These are phyloP conservation scores for Tarenaya hassleriana DNA, from an alignment of 345 rosid genomes.

Conservation along the genomic window DNA sequence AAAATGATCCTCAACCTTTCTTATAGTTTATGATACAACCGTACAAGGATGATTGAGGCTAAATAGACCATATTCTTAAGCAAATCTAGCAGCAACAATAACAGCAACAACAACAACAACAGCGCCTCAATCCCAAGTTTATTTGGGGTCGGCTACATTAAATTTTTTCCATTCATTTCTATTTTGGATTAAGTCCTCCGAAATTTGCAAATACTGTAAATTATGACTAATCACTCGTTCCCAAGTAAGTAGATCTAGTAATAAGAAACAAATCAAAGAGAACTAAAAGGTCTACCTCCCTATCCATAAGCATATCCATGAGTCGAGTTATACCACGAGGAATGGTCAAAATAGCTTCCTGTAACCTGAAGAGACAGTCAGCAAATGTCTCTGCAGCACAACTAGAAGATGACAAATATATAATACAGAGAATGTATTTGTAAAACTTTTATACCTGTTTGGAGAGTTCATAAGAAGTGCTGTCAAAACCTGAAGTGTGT, in stretches of 20 bases:
- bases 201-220: no score
- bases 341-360: constrained; percentile 94
- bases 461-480: constrained; percentile 89
- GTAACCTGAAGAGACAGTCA: constrained; percentile 74
- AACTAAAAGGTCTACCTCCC: constrained; percentile 54
- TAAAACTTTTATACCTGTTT: constrained; percentile 53
- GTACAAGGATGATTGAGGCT: constrained; percentile 5
- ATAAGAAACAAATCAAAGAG: constrained; percentile 5
- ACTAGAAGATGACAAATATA: constrained; percentile 12
- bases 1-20: background rate
- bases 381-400: constrained; percentile 29
- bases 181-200: no score
- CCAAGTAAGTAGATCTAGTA: no score
- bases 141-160: no score
- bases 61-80: constrained; percentile 4
- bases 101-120: no score
- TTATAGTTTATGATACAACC: constrained; percentile 15
- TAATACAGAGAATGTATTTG: constrained; percentile 3
- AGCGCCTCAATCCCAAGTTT: no score
- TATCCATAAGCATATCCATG: constrained; percentile 99
- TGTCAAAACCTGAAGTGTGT: constrained; percentile 90
- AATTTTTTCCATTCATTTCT: no score
- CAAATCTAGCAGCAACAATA: constrained; percentile 6
- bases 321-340: constrained; percentile 97
- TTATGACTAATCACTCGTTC: no score